Evolutionary conservation across 208 protist genomes (phyloP), one percentile per base, ranked within the genome.

Genomic region (Leishmania martiniquensis): DNA sequence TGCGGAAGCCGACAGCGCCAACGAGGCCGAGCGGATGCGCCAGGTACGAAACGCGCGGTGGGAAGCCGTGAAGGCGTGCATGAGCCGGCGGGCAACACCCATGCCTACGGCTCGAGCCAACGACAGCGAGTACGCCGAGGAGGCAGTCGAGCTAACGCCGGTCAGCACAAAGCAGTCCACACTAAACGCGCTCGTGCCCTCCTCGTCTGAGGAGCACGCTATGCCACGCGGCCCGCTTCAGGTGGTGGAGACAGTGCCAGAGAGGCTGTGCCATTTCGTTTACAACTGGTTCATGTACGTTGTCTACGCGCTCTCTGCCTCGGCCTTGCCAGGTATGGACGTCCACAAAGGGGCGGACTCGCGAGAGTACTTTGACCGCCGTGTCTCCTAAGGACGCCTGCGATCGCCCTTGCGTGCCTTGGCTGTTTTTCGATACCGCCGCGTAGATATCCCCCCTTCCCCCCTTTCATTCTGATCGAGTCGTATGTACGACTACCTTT

Each of bases 271-370:
- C 72, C 88, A 89, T 59, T 85, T 76, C 4, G 17, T 86, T 5
- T 92, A 89, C 77, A 89, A 92, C 67, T 89, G 80, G 82, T 69
- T 72, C 32, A 83, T 87, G 73, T 92, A 75, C 68, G 45, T 86
- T 34, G 52, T 85, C 29, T 80, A 86, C 73, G 68, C 85, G 25
- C 4, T 87, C 7, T 85, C 88, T 29, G 54, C 72, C 32, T 71
- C 71, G 37, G 47, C 80, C 57, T 54, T 75, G 37, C 72, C 72
- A 13, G 67, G 75, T 4, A 55, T 80, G 45, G 44, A 82, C 39
- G 44, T 68, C 37, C 32, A 37, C 3, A 83, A 83, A 54, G 78
- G 72, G 0, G 70, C 34, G 0, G 72, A 85, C 37, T 44, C 69
- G 42, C 55, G 29, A 9, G 70, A 75, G 68, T 83, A 86, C 82